Base-by-base conservation (phyloP, 345 rosid species). In the Erucastrum elatum region DNA sequence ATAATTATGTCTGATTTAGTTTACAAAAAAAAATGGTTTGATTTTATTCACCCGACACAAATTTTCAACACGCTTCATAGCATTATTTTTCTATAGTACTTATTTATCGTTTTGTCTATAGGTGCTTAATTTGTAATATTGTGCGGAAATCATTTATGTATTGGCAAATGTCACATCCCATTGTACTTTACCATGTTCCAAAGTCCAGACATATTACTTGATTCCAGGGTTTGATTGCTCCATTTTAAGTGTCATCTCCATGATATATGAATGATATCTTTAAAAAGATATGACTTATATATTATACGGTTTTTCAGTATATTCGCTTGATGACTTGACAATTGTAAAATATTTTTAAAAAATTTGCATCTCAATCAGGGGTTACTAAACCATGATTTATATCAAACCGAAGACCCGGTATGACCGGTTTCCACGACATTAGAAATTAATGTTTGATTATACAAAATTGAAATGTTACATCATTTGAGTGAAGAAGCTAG, bases 101-200 rank as follows among this genome's bases (percentile, higher is more conserved):
- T 53, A 46, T 73, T 29, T 59, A 26, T 71, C n/a, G 55, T 49
- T 8, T 27, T 9, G 2, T 61, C 2, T 65, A 13, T 41, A 64
- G n/a, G 27, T 26, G 55, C n/a, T 13, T 49, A 49, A 44, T 41
- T 39, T 62, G 33, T 67, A 60, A 67, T 44, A 67, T 67, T 13
- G 27, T 68, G 62, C 44, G 29, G 17, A 55, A 75, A 9, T 13
- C 5, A 9, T 15, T 49, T 69, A 27, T 64, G 15, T 64, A n/a
- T n/a, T 34, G 55, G 53, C 70, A 29, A 76, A 33, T 49, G 55
- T 76, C 74, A 61, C 75, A 69, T 31, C 63, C 56, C 75, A 63
- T 29, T 63, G 15, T 29, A 29, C 30, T 29, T 29, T 34, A 17
- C 21, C 6, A 61, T 70, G 44, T 63, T 70, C 44, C 21, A 21